phyloP scores from a whole-genome alignment of 441 rosid genomes.

The Mallotus japonicus region DNA sequence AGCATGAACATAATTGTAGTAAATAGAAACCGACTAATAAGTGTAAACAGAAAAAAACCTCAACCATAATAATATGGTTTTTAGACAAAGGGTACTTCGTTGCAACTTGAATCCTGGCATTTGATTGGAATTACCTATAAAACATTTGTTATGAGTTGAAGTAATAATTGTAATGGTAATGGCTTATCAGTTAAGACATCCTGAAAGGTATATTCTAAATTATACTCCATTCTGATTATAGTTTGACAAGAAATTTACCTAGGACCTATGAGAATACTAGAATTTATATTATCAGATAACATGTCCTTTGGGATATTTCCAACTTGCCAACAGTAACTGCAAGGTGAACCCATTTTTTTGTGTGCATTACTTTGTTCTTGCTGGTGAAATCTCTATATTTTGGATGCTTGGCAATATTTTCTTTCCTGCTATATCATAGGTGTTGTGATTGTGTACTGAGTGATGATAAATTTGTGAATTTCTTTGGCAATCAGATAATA shows the following conservation, averaged over 20 bases:
- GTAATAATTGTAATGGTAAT: not conserved
- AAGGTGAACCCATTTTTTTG: not conserved
- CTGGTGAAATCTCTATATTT: not conserved
- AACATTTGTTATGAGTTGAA: not conserved
- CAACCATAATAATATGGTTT: not conserved
- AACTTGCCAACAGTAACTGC: no score
- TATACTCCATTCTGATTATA: not conserved
- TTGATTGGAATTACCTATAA: no score
- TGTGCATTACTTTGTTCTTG: not conserved
- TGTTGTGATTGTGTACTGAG: not conserved
- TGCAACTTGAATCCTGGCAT: not conserved
- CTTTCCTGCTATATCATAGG: not conserved
- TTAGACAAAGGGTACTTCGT: not conserved
- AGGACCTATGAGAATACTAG: not conserved
- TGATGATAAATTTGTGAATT: not conserved
- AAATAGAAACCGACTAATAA: no score
- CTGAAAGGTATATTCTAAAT: not conserved
- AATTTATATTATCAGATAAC: no score
- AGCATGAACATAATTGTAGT: no score
- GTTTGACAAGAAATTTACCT: not conserved
- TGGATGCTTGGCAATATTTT: not conserved
- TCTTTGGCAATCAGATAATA: slow-evolving; percentile 46
- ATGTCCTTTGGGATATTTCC: no score
- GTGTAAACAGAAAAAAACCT: no score
- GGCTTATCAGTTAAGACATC: not conserved